Conservation (phyloP, 345 rosid species). For the Euclidium syriacum region DNA sequence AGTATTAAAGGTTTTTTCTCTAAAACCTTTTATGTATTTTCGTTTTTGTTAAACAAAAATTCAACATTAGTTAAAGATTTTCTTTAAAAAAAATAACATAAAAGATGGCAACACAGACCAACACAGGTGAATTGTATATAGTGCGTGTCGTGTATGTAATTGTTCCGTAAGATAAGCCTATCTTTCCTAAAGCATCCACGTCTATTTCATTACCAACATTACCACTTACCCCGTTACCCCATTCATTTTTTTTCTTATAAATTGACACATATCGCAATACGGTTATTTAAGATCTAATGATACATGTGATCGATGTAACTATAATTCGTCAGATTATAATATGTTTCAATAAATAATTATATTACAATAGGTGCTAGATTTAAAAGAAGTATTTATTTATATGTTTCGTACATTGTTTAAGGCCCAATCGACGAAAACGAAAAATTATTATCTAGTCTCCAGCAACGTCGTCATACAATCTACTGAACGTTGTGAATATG, state of each 20-base stretch:
- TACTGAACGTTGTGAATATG: too few relatives aligned
- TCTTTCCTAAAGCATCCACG: slow-evolving; percentile 23
- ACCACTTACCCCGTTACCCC: not conserved
- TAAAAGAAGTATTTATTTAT: not conserved
- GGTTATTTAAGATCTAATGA: not conserved
- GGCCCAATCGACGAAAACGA: not conserved
- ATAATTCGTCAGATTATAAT: not conserved
- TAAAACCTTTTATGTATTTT: not conserved
- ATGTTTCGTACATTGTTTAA: not conserved
- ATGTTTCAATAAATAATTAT: not conserved
- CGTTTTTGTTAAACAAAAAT: not conserved
- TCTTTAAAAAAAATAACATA: not conserved
- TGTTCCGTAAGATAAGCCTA: slow-evolving; percentile 28
- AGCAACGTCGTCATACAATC: too few relatives aligned
- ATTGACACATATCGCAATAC: not conserved
- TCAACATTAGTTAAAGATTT: slow-evolving; percentile 6
- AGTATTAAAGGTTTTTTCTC: not conserved
- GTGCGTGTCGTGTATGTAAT: slow-evolving; percentile 34
- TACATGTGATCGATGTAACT: not conserved
- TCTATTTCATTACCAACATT: slow-evolving; percentile 24
- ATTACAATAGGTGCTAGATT: not conserved
- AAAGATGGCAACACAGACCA: slow-evolving; percentile 35
- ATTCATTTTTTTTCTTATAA: not conserved
- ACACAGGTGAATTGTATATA: slow-evolving; percentile 28
- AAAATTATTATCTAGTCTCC: too few relatives aligned